A percentile compares a stretch with the other conserved stretches of the same genome.
Conservation (phyloP, 139 green algal species). For the Picochlorum sp. region DNA sequence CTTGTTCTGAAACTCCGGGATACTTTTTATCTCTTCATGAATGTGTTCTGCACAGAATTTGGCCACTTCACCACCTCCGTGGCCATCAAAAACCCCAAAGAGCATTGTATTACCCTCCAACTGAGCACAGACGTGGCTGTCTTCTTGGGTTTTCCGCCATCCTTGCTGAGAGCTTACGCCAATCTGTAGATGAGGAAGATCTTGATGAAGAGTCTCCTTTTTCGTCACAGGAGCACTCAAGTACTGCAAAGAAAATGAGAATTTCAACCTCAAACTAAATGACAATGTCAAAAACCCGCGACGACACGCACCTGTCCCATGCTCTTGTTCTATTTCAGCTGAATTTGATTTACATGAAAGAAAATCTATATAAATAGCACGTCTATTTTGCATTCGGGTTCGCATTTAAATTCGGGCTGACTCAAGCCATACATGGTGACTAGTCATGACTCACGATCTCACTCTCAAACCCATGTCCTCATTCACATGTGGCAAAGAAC, state of each 20-base stretch:
- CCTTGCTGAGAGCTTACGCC: conserved; percentile 26
- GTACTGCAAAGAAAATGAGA: conserved; percentile 2
- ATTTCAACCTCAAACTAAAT: background rate
- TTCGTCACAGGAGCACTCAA: conserved; percentile 6
- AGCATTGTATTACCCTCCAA: conserved; percentile 29
- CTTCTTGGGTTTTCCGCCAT: conserved; percentile 29
- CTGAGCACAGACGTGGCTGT: conserved; percentile 20
- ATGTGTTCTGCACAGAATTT: conserved; percentile 78
- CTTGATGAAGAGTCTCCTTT: conserved; percentile 17
- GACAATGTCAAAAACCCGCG: background rate
- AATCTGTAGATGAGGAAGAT: conserved; percentile 3
- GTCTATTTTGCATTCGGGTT: too few relatives aligned
- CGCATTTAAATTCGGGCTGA: too few relatives aligned
- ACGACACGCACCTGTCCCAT: background rate
- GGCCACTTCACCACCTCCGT: conserved; percentile 62
- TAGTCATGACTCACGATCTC: too few relatives aligned
- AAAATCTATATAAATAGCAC: too few relatives aligned
- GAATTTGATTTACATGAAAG: too few relatives aligned
- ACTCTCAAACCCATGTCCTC: too few relatives aligned
- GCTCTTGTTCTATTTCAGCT: too few relatives aligned
- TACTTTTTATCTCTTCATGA: conserved; percentile 51
- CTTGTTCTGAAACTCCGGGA: conserved; percentile 46
- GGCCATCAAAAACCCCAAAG: conserved; percentile 84
- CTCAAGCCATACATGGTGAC: too few relatives aligned
- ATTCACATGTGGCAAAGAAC: too few relatives aligned